A percentile compares a stretch with the other conserved stretches of the same genome.
phyloP scores from a whole-genome alignment of 2,329 filamentous ascomycete species.

The Fusarium ambrosium region DNA sequence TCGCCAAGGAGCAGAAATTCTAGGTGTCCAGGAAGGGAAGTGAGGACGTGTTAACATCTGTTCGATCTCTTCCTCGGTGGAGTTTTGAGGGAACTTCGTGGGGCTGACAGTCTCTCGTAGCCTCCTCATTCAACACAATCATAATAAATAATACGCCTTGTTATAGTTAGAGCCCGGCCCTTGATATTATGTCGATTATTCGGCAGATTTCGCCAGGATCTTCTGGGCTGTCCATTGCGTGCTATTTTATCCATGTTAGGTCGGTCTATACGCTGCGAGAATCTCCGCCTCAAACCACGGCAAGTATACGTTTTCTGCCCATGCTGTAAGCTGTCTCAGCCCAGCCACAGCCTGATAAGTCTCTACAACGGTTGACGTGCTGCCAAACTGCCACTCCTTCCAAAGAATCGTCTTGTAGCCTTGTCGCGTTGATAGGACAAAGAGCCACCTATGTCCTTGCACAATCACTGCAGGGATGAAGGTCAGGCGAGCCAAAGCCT shows the following conservation, averaged over 20 bases:
- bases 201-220: no score
- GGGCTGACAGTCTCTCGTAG: no score
- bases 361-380: neutral
- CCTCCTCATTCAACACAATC: no score
- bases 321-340: neutral
- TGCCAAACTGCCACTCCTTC: neutral
- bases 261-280: neutral
- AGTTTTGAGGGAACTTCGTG: no score
- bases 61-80: no score
- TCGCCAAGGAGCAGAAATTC: no score
- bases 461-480: neutral
- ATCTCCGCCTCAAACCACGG: neutral
- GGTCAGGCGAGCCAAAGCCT: neutral
- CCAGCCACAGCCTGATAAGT: neutral
- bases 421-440: neutral
- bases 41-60: no score
- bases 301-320: neutral
- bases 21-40: no score
- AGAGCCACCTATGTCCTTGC: neutral
- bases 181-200: no score
- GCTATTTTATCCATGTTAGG: neutral
- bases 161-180: no score
- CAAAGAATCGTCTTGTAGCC: neutral
- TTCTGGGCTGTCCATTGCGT: neutral
- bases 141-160: no score